Evolutionary conservation across 2,329 filamentous ascomycete species (phyloP), one percentile per base, ranked within the genome.

Genomic region (Pestalotiopsis sp.): DNA sequence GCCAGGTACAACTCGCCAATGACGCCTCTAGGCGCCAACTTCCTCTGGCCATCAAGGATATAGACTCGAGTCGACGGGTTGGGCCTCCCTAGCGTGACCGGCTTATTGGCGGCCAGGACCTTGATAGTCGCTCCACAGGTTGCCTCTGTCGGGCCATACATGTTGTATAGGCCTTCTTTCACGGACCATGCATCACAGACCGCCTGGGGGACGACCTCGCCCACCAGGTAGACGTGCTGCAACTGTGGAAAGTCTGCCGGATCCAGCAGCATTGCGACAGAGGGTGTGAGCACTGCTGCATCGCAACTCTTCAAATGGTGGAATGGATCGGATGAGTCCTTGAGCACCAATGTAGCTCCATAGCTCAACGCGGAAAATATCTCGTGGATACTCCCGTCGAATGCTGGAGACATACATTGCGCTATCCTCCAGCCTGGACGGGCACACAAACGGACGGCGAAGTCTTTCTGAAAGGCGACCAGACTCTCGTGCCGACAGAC

Each of bases 341-440:
- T 45, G 1, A 84, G 73, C 0, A 82, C 75, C 2, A 84, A 72
- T 0, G 81, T 81, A 0, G 77, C 77, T 0, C 82, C 82, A 66
- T 82, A 80, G 20, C 72, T 74, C 1, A 84, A 72, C 1, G 81
- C 73, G 0, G 79, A 80, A 67, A 84, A 83, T 0, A 78, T 69
- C 61, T 78, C 83, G 41, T 81, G 76, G 11, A 85, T 81, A 66
- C 76, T 79, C n/a, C 79, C 81, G 70, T 85, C 83, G 67, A 85
- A 85, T 0, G 73, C 79, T 0, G 77, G 73, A 1, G 83, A 84
- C 76, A 85, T 79, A 57, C 82, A 62, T 67, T 84, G 83, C 2
- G 81, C 75, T 2, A 82, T 76, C 4, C 73, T 71, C 49, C 68
- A 64, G 0, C 81, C 80, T 0, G 80, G 79, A 4, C 57, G n/a